Evolutionary conservation across 2,329 filamentous ascomycete species (phyloP).

Genomic region (Fusarium agapanthi): DNA sequence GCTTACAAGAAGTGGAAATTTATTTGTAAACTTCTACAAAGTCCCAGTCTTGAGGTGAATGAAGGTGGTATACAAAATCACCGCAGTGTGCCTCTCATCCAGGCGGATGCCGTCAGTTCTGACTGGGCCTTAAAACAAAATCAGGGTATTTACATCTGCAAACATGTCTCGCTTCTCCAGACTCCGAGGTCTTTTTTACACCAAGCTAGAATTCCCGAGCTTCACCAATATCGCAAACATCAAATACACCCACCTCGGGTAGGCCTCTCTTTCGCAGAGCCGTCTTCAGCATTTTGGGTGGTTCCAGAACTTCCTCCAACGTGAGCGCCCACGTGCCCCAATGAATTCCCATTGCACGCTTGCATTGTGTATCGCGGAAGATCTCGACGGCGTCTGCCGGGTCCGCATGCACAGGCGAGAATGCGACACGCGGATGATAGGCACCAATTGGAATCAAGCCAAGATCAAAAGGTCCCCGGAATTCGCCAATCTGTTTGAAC

Average conservation of each 20-base stretch:
- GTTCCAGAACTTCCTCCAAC: conserved; percentile 84
- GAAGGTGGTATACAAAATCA: background rate
- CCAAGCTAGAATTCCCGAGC: conserved; percentile 72
- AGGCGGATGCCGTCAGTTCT: background rate
- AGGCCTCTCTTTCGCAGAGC: conserved; percentile 75
- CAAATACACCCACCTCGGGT: conserved; percentile 77
- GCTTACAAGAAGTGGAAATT: background rate
- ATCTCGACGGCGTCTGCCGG: conserved; percentile 91
- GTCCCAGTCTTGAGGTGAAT: background rate
- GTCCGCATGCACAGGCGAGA: conserved; percentile 85
- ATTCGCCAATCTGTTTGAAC: conserved; percentile 82
- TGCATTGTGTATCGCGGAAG: conserved; percentile 83
- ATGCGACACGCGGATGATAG: conserved; percentile 76
- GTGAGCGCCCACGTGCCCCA: conserved; percentile 94
- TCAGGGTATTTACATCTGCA: conserved; percentile 24
- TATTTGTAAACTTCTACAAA: conserved; percentile 14
- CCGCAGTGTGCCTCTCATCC: background rate
- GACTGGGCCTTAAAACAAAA: conserved; percentile 11
- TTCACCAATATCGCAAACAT: conserved; percentile 85
- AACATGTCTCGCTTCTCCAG: conserved; percentile 3
- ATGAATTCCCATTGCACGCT: conserved; percentile 83
- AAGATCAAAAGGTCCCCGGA: conserved; percentile 87
- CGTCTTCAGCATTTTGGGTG: conserved; percentile 75
- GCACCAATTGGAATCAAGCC: conserved; percentile 94
- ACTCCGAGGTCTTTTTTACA: background rate